Conservation (phyloP, 164 flowering plant genomes). For the Houttuynia cordata region DNA sequence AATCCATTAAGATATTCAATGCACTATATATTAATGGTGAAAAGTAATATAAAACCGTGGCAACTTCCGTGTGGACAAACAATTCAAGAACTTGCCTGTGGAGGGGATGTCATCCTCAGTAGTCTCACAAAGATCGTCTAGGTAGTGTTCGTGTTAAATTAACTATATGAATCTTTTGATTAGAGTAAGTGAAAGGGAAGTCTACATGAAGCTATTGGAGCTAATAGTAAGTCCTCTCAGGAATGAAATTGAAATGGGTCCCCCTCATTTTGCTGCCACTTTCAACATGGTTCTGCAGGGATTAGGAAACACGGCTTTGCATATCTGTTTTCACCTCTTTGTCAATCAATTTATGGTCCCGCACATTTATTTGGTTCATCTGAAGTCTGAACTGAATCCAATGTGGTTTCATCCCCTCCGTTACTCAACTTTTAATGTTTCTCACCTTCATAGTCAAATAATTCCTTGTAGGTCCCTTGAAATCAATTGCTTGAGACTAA, state of each 20-base stretch:
- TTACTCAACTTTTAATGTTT: no score
- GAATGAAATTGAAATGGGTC: background rate
- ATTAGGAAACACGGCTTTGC: background rate
- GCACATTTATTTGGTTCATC: no score
- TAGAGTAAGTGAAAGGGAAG: background rate
- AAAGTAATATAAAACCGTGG: background rate
- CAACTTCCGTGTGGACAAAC: background rate
- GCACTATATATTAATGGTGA: background rate
- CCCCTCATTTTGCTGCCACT: background rate
- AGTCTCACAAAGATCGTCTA: background rate
- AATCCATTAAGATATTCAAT: background rate
- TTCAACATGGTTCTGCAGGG: background rate
- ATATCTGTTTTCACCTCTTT: background rate
- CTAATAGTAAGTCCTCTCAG: background rate
- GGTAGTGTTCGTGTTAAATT: background rate
- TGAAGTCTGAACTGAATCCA: no score
- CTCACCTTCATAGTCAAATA: no score
- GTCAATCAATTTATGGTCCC: background rate
- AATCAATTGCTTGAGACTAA: no score
- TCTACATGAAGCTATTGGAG: background rate
- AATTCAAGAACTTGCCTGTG: slow-evolving; percentile 1
- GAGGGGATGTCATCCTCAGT: slow-evolving; percentile 4
- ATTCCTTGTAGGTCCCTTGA: no score
- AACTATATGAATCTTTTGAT: background rate
- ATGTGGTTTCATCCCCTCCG: background rate